phyloP scores from a whole-genome alignment of 1,139 yeast genomes.

The Wickerhamomyces sp. region DNA sequence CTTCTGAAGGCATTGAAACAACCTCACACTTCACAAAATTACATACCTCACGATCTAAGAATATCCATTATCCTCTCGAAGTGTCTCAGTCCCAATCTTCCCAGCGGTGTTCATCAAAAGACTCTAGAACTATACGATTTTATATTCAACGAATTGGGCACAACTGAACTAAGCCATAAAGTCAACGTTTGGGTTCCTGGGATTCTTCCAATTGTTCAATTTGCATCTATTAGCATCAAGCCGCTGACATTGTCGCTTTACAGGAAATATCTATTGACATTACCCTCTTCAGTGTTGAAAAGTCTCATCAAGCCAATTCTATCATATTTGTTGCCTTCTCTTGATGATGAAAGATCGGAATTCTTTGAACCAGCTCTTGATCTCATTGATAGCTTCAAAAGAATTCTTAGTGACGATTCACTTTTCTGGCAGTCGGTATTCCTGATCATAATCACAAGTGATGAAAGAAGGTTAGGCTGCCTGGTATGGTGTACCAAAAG shows the following conservation, averaged over 20 bases:
- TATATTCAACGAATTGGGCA: constrained; percentile 59
- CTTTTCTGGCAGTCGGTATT: constrained; percentile 87
- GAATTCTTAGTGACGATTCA: constrained; percentile 57
- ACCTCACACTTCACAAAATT: constrained; percentile 33
- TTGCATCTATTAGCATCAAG: constrained; percentile 83
- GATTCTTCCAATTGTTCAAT: constrained; percentile 74
- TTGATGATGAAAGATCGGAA: constrained; percentile 90
- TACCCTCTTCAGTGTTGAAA: constrained; percentile 46
- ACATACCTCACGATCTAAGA: constrained; percentile 52
- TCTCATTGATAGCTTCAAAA: constrained; percentile 56
- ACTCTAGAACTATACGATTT: constrained; percentile 71
- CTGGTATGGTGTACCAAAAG: constrained; percentile 66
- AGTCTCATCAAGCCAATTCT: constrained; percentile 63
- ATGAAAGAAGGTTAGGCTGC: constrained; percentile 81
- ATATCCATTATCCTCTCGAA: constrained; percentile 47
- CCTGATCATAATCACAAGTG: constrained; percentile 66
- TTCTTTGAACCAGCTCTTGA: constrained; percentile 57
- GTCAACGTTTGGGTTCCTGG: constrained; percentile 85
- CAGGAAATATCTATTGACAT: constrained; percentile 47
- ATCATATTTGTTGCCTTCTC: constrained; percentile 74
- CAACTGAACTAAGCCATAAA: constrained; percentile 44
- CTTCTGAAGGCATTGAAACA: constrained; percentile 64
- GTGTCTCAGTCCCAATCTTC: constrained; percentile 75
- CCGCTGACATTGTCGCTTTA: constrained; percentile 66
- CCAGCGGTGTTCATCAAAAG: constrained; percentile 94